Conservation (phyloP, 768 basidiomycete genomes). For the Pleurotus sapidus region DNA sequence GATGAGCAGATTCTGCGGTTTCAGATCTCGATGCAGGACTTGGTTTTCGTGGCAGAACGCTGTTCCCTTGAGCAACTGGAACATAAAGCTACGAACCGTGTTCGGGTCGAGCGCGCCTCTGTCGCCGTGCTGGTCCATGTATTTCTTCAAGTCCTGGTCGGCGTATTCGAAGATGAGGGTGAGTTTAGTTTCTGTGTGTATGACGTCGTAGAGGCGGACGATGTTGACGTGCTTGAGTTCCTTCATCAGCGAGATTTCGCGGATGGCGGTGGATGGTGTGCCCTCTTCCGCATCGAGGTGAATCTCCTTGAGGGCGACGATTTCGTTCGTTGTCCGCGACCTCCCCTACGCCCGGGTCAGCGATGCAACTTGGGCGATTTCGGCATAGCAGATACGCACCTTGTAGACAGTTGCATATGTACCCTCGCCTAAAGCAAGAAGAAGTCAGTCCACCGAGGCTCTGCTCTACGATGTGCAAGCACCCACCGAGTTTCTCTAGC, state of each 20-base stretch:
- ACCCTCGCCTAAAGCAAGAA: conserved; percentile 66
- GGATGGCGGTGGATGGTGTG: conserved; percentile 96
- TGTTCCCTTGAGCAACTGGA: conserved; percentile 94
- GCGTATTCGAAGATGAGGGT: conserved; percentile 98
- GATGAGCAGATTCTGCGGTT: conserved; percentile 97
- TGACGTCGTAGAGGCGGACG: conserved; percentile 96
- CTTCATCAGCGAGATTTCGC: conserved; percentile 99
- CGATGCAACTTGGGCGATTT: too few relatives aligned
- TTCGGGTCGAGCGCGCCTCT: conserved; percentile 89
- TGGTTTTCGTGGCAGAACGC: conserved; percentile 99
- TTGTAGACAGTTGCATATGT: conserved; percentile 98
- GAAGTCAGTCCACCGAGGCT: too few relatives aligned
- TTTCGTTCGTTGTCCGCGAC: conserved; percentile 96
- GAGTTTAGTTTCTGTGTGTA: conserved; percentile 97
- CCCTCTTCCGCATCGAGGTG: conserved; percentile 99
- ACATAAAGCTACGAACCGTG: conserved; percentile 97
- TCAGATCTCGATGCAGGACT: conserved; percentile 95
- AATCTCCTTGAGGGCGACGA: conserved; percentile 98
- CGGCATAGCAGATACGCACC: conserved; percentile 37
- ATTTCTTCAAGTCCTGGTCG: conserved; percentile 97
- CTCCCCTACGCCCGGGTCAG: conserved; percentile 58
- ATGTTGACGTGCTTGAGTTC: conserved; percentile 99
- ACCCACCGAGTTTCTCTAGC: conserved; percentile 85
- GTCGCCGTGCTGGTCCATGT: conserved; percentile 98
- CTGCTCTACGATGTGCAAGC: background rate